Base-by-base conservation (phyloP, 208 protist genomes). In the Leishmania tarentolae region DNA sequence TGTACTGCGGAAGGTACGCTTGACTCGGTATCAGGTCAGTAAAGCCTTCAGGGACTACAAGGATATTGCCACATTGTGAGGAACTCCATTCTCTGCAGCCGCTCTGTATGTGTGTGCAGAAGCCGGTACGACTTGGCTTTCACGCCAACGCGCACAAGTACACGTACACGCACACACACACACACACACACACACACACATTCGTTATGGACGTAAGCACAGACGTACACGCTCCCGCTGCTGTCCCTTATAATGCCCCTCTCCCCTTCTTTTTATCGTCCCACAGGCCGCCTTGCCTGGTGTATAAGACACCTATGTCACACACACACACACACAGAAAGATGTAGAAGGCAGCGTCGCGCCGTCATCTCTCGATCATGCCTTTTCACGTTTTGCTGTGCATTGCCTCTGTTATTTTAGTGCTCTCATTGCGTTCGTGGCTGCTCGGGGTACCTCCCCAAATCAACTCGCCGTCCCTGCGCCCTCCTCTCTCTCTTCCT, bases 21-120 rank as follows among this genome's bases (percentile, higher is more conserved):
- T 96, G 53, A 93, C 86, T 21, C 90, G 94, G 13, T 98, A 98
- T 83, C 93, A 96, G 75, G 92, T 93, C 19, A 92, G 86, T n/a
- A 83, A 83, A 35, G 86, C 84, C 11, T 84, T 79, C 35, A 83
- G 86, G 52, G 76, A 84, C 74, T 91, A 87, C 75, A 84, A 72
- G n/a, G 87, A 89, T 42, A 84, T 79, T n/a, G 47, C 73, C 19
- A 70, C 35, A 3, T n/a, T 50, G 28, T 76, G 56, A 77, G 52
- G 1, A 24, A 35, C 69, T 6, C 69, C 44, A 31, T 50, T 31
- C 44, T 31, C n/a, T 52, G 46, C 47, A 13, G 46, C 46, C n/a
- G 44, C 44, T 3, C n/a, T 53, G 44, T 56, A 15, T 3, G 52
- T 76, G 13, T 56, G 50, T 5, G 31, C 31, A 17, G 28, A 15